These are phyloP conservation scores for Cupressus sempervirens DNA, from an alignment of 75 land plant genomes.

Conservation along the genomic window DNA sequence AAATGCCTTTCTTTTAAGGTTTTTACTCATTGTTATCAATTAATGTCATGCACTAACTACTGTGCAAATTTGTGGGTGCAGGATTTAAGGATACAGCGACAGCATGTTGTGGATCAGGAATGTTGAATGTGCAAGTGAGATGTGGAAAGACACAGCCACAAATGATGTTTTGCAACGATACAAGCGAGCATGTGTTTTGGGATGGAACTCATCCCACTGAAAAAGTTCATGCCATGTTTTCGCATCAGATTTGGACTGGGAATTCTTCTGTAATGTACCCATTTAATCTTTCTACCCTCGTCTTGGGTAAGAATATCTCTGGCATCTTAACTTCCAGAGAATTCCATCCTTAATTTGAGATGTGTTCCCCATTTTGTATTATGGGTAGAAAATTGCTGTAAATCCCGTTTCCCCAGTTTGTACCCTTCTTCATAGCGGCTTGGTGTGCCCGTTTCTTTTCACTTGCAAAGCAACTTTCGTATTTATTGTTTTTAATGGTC, in stretches of 20 bases:
- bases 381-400: too few species aligned
- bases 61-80: not conserved
- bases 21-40: not conserved
- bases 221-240: not conserved
- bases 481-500: too few species aligned
- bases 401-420: too few species aligned
- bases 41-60: too few species aligned
- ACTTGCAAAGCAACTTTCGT: too few species aligned
- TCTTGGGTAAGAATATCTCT: not conserved
- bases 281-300: not conserved
- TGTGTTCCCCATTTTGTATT: too few species aligned
- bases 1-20: not conserved
- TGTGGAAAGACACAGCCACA: not conserved
- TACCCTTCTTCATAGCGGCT: too few species aligned
- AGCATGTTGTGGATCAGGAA: constrained; percentile 1
- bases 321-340: too few species aligned
- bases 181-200: not conserved
- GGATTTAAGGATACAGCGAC: not conserved
- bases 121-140: not conserved
- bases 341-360: too few species aligned
- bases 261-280: not conserved
- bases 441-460: too few species aligned
- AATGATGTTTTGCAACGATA: not conserved
- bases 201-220: constrained; percentile 1
- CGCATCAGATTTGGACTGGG: not conserved